Base-by-base conservation (phyloP, 129 eudicot species). In the Dittrichia graveolens region DNA sequence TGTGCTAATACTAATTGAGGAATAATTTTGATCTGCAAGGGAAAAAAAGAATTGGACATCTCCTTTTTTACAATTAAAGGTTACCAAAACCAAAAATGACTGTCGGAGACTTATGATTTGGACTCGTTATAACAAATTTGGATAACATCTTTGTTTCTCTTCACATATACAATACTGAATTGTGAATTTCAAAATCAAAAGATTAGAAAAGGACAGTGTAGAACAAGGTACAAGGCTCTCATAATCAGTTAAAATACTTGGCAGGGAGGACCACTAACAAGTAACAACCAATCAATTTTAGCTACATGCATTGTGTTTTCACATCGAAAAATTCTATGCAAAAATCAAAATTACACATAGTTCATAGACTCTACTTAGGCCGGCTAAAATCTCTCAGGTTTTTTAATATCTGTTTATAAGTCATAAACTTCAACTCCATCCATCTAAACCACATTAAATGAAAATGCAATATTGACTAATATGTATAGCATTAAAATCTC, bases 11-110 rank as follows among this genome's bases (percentile, higher is more conserved):
- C 71, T 75, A 59, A 62, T 69, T 8, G 78, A 41, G 31, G 75
- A 59, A 72, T 75, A 79, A 71, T 62, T 77, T 75, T 68, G 72
- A 76, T 78, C 97, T 91, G 81, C 86, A 75, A 35, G 2, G 4
- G 16, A 56, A 8, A 78, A 45, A 61, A 48, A 12, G 4, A 45
- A 31, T 34, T n/a, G 38, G 16, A 35, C 50, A 14, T n/a, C 11
- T 19, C 65, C 4, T n/a, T 69, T 69, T 6, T 34, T 9, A 31
- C 12, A 14, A 14, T 31, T 8, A 44, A 54, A 65, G 59, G 38
- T n/a, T 39, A 61, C 11, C n/a, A 61, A 61, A 61, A 39, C 48
- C 19, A 24, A 24, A 24, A 24, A 24, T 24, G 2, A 24, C 31
- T 24, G 31, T 24, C 31, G 2, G 2, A 24, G 31, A 24, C 2